Conservation (phyloP, 345 rosid genomes). For the Jatropha curcas region DNA sequence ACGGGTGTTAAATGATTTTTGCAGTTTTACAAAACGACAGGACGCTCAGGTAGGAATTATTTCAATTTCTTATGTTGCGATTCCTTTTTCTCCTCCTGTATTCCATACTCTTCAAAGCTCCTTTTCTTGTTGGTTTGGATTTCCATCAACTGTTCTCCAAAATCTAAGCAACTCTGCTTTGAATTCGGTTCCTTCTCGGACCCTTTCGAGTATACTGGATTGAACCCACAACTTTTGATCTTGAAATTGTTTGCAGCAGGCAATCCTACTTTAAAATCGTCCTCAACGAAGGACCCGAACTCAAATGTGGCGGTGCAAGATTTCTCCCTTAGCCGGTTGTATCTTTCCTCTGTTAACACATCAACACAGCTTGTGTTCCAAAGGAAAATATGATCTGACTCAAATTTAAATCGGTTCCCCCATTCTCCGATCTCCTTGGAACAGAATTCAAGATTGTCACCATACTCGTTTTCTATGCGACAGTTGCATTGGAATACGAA, state of each 20-base stretch:
- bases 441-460: neutral
- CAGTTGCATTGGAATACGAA: neutral
- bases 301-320: neutral
- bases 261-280: neutral
- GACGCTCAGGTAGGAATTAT: neutral
- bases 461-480: neutral
- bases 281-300: neutral
- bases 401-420: neutral
- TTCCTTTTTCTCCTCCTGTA: neutral
- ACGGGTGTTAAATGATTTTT: too few relatives aligned
- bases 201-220: neutral
- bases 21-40: too few relatives aligned
- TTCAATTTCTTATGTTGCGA: constrained; percentile 1
- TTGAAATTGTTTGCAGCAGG: constrained; percentile 3
- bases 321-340: neutral
- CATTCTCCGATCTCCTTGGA: constrained; percentile 10
- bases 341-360: neutral
- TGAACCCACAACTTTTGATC: constrained; percentile 1
- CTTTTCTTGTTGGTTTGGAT: neutral
- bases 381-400: constrained; percentile 8
- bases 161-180: neutral
- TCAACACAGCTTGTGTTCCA: constrained; percentile 12
- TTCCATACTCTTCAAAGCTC: neutral
- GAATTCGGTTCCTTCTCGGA: neutral
- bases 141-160: constrained; percentile 5